A percentile compares a stretch with the other conserved stretches of the same genome.
Conservation (phyloP, 331 rosid species). For the Prunus yedoensis region DNA sequence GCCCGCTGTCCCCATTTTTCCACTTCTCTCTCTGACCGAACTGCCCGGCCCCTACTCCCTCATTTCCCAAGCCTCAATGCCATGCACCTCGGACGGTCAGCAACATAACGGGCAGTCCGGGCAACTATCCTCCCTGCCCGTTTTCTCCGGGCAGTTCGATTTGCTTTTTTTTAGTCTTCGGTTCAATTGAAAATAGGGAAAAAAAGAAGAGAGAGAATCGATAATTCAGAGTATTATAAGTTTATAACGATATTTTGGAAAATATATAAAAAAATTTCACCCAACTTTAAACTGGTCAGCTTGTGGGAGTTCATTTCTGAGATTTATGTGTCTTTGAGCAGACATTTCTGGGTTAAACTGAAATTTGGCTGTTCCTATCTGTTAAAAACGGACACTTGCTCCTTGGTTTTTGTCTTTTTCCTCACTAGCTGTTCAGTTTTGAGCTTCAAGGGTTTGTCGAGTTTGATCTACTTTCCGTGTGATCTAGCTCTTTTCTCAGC, state of each 20-base stretch:
- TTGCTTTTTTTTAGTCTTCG: slow-evolving; percentile 40
- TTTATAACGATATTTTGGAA: not conserved
- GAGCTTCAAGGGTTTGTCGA: slow-evolving; percentile 24
- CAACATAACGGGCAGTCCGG: slow-evolving; percentile 20
- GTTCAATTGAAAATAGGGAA: slow-evolving; percentile 26
- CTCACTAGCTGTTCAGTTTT: slow-evolving; percentile 30
- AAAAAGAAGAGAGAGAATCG: slow-evolving; percentile 26
- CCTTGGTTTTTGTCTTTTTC: not conserved
- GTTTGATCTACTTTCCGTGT: slow-evolving; percentile 42
- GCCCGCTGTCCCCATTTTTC: slow-evolving; percentile 41
- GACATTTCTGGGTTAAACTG: slow-evolving; percentile 57
- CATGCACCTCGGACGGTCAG: slow-evolving; percentile 23
- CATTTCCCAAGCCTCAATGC: not conserved
- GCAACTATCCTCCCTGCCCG: slow-evolving; percentile 43
- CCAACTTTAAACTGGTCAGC: slow-evolving; percentile 65
- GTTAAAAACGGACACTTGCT: slow-evolving; percentile 17
- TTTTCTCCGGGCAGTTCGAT: slow-evolving; percentile 48
- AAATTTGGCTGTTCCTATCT: slow-evolving; percentile 27
- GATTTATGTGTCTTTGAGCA: slow-evolving; percentile 59
- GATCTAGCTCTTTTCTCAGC: slow-evolving; percentile 45
- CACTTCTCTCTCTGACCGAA: slow-evolving; percentile 40
- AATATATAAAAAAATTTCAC: not conserved
- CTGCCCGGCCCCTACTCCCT: slow-evolving; percentile 22
- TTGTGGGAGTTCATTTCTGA: slow-evolving; percentile 51
- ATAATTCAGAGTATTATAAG: slow-evolving; percentile 16